Evolutionary conservation across 768 basidiomycete species (phyloP), one percentile per base, ranked within the genome.

Genomic region (Tricholoma furcatifolium): DNA sequence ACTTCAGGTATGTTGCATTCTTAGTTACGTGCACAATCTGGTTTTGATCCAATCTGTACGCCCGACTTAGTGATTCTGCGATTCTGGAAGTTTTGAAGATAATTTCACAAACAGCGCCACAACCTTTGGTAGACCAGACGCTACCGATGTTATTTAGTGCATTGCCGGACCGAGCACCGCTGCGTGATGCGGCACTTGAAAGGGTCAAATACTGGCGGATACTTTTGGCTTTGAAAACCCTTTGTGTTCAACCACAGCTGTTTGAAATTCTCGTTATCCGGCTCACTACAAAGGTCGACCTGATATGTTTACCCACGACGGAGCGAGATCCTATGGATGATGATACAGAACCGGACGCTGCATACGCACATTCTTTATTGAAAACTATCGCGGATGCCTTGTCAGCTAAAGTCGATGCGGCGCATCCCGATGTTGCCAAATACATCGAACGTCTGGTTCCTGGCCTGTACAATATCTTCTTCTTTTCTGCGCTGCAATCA

Each of bases 281-380:
- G 15, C 73, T 97, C 20, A 80, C 76, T 2, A 81, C 87, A 3
- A 91, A 92, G 67, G 74, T 98, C 27, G 88, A 91, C 44, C 62
- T 87, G 0, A 67, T 89, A n/a, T 84, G 83, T 57, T 65, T 77
- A 41, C 63, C 73, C 5, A 53, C 67, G 38, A 32, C 51, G 2
- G 60, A 56, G 10, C 48, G 20, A 11, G 40, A 50, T 39, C 18
- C 31, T 6, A 66, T 55, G 4, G 64, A 64, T 5, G 64, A 64
- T 5, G 82, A 83, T 32, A 34, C 60, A 2, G 88, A 94, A 65
- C 78, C 83, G 11, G 71, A 68, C n/a, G 83, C 90, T 0, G 89
- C 93, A 10, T 98, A 96, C 64, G 85, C 84, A 1, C 91, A 93
- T 69, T 83, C 93, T 27, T 76, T 98, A 30, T 77, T 98, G 44